Conservation (phyloP, 2,329 filamentous ascomycete species). For the Monosporascus ibericus region DNA sequence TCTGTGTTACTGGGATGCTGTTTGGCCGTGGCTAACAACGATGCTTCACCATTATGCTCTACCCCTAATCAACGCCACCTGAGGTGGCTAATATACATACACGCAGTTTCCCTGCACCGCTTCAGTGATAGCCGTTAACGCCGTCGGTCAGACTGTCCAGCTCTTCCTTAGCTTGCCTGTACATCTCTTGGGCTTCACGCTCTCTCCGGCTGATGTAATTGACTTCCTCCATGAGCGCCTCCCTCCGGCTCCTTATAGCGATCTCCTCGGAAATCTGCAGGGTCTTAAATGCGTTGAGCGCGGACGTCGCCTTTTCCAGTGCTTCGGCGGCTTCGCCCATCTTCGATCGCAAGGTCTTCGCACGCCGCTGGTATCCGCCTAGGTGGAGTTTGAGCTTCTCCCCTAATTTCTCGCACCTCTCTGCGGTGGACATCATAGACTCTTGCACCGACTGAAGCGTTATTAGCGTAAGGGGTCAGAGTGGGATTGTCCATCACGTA, state of each 20-base stretch:
- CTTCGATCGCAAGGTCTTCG: slow-evolving; percentile 74
- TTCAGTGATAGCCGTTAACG: slow-evolving; percentile 32
- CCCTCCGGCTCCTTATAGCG: slow-evolving; percentile 65
- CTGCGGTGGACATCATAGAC: slow-evolving; percentile 65
- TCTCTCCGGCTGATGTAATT: slow-evolving; percentile 73
- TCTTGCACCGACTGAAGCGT: slow-evolving; percentile 59
- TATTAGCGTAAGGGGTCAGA: slow-evolving; percentile 4
- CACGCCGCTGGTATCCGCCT: slow-evolving; percentile 83
- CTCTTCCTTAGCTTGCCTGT: slow-evolving; percentile 71
- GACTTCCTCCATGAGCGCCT: slow-evolving; percentile 75
- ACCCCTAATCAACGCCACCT: neutral
- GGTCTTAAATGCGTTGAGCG: slow-evolving; percentile 68
- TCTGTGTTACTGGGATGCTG: neutral
- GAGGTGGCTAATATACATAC: neutral
- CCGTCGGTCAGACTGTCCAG: slow-evolving; percentile 51
- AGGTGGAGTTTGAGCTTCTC: slow-evolving; percentile 87
- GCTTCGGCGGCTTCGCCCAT: slow-evolving; percentile 69
- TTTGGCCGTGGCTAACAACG: neutral
- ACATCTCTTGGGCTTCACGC: slow-evolving; percentile 84
- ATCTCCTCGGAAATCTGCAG: slow-evolving; percentile 75
- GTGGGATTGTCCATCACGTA: neutral
- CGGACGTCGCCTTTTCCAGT: slow-evolving; percentile 65
- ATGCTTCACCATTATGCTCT: neutral
- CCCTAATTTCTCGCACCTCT: slow-evolving; percentile 79
- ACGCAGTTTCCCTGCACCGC: neutral